These are phyloP conservation scores for Globisporangium irregulare DNA, from an alignment of 352 stramenopile genomes.

Conservation along the genomic window DNA sequence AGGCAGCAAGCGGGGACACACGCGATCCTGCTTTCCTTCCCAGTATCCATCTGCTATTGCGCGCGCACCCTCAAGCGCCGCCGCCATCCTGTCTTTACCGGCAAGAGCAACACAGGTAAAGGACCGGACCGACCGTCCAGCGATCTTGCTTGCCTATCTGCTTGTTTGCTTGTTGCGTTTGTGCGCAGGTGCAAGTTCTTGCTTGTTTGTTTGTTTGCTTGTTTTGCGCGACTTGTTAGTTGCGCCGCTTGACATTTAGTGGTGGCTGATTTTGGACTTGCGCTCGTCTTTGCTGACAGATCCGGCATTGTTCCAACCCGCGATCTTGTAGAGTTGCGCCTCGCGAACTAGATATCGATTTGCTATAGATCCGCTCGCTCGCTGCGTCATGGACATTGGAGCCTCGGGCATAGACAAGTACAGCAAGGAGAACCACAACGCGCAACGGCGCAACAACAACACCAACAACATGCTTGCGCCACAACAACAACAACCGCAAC, in stretches of 20 bases:
- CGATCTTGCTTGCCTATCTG: neutral
- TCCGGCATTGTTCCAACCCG: neutral
- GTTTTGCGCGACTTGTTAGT: neutral
- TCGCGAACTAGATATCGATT: neutral
- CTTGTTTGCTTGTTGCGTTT: neutral
- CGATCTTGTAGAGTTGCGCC: constrained; percentile 13
- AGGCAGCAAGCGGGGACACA: neutral
- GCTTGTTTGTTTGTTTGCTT: neutral
- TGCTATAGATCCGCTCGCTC: constrained; percentile 3
- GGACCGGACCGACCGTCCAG: neutral
- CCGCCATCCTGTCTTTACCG: neutral
- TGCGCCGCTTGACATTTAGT: neutral
- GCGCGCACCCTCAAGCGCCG: neutral
- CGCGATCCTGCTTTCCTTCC: neutral
- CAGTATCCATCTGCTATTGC: constrained; percentile 15
- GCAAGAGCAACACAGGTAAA: constrained; percentile 4
- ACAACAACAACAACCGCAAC: constrained; percentile 13
- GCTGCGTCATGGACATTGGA: constrained; percentile 23
- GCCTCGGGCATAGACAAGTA: constrained; percentile 11
- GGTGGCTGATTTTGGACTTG: neutral
- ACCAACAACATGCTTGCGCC: constrained; percentile 14
- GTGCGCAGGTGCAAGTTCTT: neutral
- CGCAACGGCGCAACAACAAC: constrained; percentile 10
- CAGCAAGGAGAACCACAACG: constrained; percentile 27
- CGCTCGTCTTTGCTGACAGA: neutral